Percentiles rank a stretch among this genome's conserved stretches.
phyloP scores from a whole-genome alignment of 2,329 filamentous ascomycete genomes.

The Colletotrichum godetiae region DNA sequence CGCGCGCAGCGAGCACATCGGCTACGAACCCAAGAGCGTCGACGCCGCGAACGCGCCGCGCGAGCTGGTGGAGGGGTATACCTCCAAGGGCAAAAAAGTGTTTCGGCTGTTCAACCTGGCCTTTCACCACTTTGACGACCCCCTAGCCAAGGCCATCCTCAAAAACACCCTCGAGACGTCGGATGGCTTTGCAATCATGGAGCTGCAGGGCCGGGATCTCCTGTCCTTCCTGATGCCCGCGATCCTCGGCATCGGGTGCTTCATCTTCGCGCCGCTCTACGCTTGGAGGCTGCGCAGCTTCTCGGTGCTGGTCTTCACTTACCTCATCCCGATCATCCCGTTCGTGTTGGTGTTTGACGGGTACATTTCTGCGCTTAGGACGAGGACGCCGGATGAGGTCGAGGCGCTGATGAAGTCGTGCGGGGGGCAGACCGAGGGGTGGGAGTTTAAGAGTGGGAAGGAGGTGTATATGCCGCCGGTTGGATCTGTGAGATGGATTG shows the following conservation, averaged over 20 bases:
- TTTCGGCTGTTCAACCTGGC: slow-evolving; percentile 79
- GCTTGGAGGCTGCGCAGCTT: slow-evolving; percentile 64
- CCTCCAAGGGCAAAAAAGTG: slow-evolving; percentile 57
- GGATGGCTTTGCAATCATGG: slow-evolving; percentile 78
- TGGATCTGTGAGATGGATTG: slow-evolving; percentile 63
- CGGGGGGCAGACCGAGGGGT: slow-evolving; percentile 55
- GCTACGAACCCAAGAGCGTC: slow-evolving; percentile 69
- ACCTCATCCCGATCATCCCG: slow-evolving; percentile 73
- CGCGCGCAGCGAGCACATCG: slow-evolving; percentile 64
- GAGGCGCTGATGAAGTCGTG: slow-evolving; percentile 67
- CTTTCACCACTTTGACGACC: slow-evolving; percentile 82
- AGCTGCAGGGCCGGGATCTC: slow-evolving; percentile 75
- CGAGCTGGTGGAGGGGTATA: slow-evolving; percentile 52
- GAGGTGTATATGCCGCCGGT: slow-evolving; percentile 61
- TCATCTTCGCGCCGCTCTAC: slow-evolving; percentile 64
- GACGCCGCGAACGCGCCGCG: slow-evolving; percentile 73
- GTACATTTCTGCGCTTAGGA: slow-evolving; percentile 73
- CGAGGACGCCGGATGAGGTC: slow-evolving; percentile 74
- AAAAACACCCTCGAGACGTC: slow-evolving; percentile 72
- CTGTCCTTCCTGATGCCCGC: slow-evolving; percentile 64
- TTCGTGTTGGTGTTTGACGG: slow-evolving; percentile 78
- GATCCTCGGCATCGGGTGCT: slow-evolving; percentile 62
- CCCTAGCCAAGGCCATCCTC: slow-evolving; percentile 69
- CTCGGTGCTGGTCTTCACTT: slow-evolving; percentile 73
- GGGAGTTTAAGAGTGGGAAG: slow-evolving; percentile 61